These are phyloP conservation scores for Phytophthora boehmeriae DNA, from an alignment of 352 stramenopile genomes.

Conservation along the genomic window DNA sequence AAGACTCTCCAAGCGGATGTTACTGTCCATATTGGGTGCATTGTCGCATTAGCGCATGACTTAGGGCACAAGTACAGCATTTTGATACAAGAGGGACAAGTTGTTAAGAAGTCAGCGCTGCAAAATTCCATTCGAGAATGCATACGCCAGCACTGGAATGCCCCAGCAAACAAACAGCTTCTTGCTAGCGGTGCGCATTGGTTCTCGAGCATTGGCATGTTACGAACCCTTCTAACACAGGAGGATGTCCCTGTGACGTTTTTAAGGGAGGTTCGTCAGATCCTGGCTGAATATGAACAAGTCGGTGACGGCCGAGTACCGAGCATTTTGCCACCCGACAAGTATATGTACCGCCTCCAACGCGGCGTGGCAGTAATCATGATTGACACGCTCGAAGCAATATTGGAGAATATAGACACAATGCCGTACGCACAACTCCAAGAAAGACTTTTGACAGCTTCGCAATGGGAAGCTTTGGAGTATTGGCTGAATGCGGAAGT, in stretches of 20 bases:
- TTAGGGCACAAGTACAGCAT: slow-evolving; percentile 28
- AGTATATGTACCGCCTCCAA: slow-evolving; percentile 34
- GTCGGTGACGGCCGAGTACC: slow-evolving; percentile 25
- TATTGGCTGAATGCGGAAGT: slow-evolving; percentile 19
- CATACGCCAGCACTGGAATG: slow-evolving; percentile 46
- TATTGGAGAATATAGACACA: slow-evolving; percentile 20
- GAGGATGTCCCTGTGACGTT: slow-evolving; percentile 40
- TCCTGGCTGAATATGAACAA: slow-evolving; percentile 54
- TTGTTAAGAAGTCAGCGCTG: slow-evolving; percentile 1
- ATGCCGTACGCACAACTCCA: slow-evolving; percentile 36
- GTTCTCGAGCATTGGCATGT: slow-evolving; percentile 48
- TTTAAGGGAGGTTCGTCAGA: slow-evolving; percentile 25
- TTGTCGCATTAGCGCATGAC: slow-evolving; percentile 41
- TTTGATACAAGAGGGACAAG: slow-evolving; percentile 5
- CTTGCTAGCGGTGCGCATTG: slow-evolving; percentile 47
- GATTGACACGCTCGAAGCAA: slow-evolving; percentile 49
- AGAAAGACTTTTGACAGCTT: slow-evolving; percentile 31
- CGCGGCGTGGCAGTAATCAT: slow-evolving; percentile 32
- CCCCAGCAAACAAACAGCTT: slow-evolving; percentile 37
- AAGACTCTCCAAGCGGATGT: slow-evolving; percentile 34
- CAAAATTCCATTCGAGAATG: slow-evolving; percentile 39
- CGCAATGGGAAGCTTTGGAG: slow-evolving; percentile 45
- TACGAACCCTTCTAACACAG: slow-evolving; percentile 35
- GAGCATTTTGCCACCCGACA: slow-evolving; percentile 17
- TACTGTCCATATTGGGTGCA: slow-evolving; percentile 43